Base-by-base conservation (phyloP, 2,329 filamentous ascomycete genomes). In the Cladosporium sp. region DNA sequence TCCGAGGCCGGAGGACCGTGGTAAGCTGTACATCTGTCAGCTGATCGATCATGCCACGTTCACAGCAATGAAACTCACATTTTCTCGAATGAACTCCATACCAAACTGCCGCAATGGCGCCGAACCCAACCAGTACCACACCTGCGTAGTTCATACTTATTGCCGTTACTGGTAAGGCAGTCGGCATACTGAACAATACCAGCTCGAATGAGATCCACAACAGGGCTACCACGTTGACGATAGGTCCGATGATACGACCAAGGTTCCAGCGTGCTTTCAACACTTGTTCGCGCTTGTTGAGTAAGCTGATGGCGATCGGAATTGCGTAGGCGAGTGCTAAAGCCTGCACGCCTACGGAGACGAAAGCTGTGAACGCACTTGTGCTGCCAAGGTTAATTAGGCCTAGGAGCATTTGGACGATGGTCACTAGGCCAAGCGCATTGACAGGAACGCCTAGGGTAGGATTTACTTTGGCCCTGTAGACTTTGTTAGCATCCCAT, bases 61-160 rank as follows among this genome's bases (percentile, higher is more conserved):
- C 36, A 35, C 4, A 25, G 24, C 15, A 36, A 13, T n/a, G 8
- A 49, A 5, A 47, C 52, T 55, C 22, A 55, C 52, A 55, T 25
- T 55, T 55, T 9, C 52, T 57, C 47, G 62, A 64, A 25, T 64
- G 58, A 12, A 62, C 45, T 4, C n/a, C 48, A 49, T 63, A 63
- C 60, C 60, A 63, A 12, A 60, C 32, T 2, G 57, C 61, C 8
- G 62, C 60, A 34, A 62, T 59, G 13, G 51, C 72, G 56, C 76
- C 76, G 60, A 86, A 84, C 44, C 78, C 71, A 7, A 80, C 75
- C 60, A 85, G 79, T 2, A 86, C 82, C 0, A 84, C 82, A 25
- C 60, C 61, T 2, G 81, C 80, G 64, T 85, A 85, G 61, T 84
- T 85, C 71, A 81, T 83, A 53, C 77, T 78, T 1, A 72, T 77